These are phyloP conservation scores for Grifola frondosa DNA, from an alignment of 1,284 basidiomycete genomes.

Conservation along the genomic window DNA sequence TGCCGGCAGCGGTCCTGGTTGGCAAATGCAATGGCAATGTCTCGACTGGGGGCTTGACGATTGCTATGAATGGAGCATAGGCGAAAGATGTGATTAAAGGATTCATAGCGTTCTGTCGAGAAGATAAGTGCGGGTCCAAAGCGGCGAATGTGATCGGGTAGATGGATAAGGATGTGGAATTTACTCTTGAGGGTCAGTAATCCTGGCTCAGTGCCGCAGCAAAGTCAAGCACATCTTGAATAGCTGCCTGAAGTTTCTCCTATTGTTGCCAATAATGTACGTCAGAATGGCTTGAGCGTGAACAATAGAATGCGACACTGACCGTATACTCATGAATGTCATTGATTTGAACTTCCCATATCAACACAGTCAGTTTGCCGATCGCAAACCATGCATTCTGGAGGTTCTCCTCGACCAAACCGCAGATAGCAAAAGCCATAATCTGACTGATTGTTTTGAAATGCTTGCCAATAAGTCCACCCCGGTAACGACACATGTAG, in stretches of 20 bases:
- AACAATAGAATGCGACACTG: too few species aligned
- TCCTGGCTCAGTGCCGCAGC: slow-evolving; percentile 7
- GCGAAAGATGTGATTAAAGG: slow-evolving; percentile 21
- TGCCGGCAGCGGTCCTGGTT: slow-evolving; percentile 12
- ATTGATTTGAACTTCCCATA: slow-evolving; percentile 30
- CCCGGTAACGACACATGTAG: slow-evolving; percentile 29
- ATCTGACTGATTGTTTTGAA: slow-evolving; percentile 32
- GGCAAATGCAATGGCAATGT: slow-evolving; percentile 15
- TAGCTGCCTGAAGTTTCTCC: slow-evolving; percentile 6
- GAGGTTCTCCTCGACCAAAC: slow-evolving; percentile 21
- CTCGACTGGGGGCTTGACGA: slow-evolving; percentile 21
- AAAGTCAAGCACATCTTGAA: slow-evolving; percentile 16
- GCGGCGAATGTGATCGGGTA: slow-evolving; percentile 12
- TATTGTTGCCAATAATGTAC: slow-evolving; percentile 1
- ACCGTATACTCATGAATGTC: slow-evolving; percentile 25
- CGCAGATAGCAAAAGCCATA: slow-evolving; percentile 27
- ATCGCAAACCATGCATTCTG: slow-evolving; percentile 25
- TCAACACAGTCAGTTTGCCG: slow-evolving; percentile 24
- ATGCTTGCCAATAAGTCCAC: slow-evolving; percentile 32
- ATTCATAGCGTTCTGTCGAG: slow-evolving; percentile 24
- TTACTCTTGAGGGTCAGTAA: slow-evolving; percentile 16
- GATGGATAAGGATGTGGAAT: slow-evolving; percentile 19
- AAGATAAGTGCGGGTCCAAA: slow-evolving; percentile 20
- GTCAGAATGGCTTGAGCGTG: too few species aligned
- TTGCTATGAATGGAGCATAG: slow-evolving; percentile 21